Evolutionary conservation across 345 rosid species (phyloP).

Genomic region (Melastoma malabathricum): DNA sequence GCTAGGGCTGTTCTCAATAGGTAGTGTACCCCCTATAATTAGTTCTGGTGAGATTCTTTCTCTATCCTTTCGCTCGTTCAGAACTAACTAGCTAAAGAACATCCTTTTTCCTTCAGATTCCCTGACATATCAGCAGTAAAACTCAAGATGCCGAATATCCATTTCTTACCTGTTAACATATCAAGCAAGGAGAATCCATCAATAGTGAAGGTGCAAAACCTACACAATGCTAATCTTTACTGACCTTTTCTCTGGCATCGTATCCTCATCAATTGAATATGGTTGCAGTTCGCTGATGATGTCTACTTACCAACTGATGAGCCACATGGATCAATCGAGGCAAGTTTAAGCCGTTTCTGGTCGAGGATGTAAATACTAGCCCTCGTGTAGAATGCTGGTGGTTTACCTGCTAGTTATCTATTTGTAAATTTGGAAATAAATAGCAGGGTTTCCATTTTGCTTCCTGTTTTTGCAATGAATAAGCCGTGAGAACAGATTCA

Average conservation of each 20-base stretch:
- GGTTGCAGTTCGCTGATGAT: slow-evolving; percentile 64
- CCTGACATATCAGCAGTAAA: slow-evolving; percentile 52
- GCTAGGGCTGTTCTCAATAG: slow-evolving; percentile 64
- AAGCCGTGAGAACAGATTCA: too few relatives aligned
- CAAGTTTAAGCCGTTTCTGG: slow-evolving; percentile 53
- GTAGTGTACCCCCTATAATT: slow-evolving; percentile 13
- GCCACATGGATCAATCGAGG: slow-evolving; percentile 92
- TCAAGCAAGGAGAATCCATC: slow-evolving; percentile 48
- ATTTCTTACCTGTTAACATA: slow-evolving; percentile 78
- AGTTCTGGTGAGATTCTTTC: too few relatives aligned
- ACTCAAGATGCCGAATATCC: slow-evolving; percentile 84
- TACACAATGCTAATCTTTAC: background rate
- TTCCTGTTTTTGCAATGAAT: background rate
- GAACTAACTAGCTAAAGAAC: background rate
- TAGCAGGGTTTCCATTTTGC: background rate
- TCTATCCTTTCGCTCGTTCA: background rate
- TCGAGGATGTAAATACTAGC: slow-evolving; percentile 44
- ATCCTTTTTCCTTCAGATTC: slow-evolving; percentile 31
- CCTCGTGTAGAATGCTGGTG: background rate
- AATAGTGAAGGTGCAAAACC: slow-evolving; percentile 60
- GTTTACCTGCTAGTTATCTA: slow-evolving; percentile 1
- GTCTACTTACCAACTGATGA: slow-evolving; percentile 78
- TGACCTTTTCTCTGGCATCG: too few relatives aligned
- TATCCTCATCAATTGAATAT: too few relatives aligned
- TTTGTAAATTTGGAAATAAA: slow-evolving; percentile 8